A percentile compares a stretch with the other conserved stretches of the same genome.
These are phyloP conservation scores for Alloteropsis semialata DNA, from an alignment of 176 grass and related monocot species.

Conservation along the genomic window DNA sequence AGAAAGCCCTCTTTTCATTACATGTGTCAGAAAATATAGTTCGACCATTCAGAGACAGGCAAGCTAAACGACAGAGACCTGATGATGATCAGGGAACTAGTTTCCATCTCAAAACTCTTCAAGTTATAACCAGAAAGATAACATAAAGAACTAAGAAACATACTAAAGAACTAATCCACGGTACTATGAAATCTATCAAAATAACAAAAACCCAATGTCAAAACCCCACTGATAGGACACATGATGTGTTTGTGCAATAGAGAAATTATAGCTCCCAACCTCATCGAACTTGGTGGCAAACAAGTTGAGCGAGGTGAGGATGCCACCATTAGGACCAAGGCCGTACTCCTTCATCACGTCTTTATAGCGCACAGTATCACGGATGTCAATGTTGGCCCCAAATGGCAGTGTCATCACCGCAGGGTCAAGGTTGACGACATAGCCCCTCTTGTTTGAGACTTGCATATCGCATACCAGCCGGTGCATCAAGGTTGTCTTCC, in stretches of 20 bases:
- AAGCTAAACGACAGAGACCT: background rate
- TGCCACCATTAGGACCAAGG: slow-evolving; percentile 92
- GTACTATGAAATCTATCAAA: background rate
- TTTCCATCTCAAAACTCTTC: background rate
- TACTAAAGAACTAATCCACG: background rate
- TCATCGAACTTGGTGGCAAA: slow-evolving; percentile 91
- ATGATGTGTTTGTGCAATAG: background rate
- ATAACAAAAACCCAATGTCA: background rate
- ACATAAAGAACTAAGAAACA: background rate
- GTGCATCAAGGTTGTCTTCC: slow-evolving; percentile 90
- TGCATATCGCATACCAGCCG: slow-evolving; percentile 70
- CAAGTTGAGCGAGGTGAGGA: slow-evolving; percentile 89
- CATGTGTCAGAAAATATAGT: background rate
- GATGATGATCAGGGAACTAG: background rate
- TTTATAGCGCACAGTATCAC: slow-evolving; percentile 86
- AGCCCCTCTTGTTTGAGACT: slow-evolving; percentile 64
- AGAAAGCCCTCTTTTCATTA: background rate
- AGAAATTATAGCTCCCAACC: slow-evolving; percentile 16
- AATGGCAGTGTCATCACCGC: slow-evolving; percentile 88
- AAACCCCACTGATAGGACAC: background rate
- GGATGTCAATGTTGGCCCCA: slow-evolving; percentile 93
- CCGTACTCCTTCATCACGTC: slow-evolving; percentile 98
- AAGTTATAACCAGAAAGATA: background rate
- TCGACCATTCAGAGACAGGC: background rate
- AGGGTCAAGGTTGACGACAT: slow-evolving; percentile 89